Conservation (phyloP, 176 grass and related monocot species). For the Luzula sylvatica region DNA sequence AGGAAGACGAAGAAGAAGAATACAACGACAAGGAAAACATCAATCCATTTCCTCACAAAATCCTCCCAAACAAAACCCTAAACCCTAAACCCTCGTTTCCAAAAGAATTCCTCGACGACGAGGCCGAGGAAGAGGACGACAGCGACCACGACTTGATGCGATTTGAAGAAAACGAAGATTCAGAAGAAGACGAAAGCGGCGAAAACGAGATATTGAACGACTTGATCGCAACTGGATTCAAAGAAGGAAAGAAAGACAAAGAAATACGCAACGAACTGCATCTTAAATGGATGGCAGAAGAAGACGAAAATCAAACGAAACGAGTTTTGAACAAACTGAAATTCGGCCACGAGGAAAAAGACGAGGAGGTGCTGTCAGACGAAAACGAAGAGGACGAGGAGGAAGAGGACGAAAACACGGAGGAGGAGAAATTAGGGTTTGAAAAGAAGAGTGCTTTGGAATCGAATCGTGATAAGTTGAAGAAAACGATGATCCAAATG, state of each 20-base stretch:
- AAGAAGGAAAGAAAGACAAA: constrained; percentile 64
- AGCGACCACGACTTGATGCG: constrained; percentile 84
- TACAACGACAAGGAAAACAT: constrained; percentile 68
- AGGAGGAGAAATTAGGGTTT: constrained; percentile 27
- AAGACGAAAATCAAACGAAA: constrained; percentile 68
- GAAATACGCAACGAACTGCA: constrained; percentile 74
- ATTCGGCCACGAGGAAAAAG: constrained; percentile 44
- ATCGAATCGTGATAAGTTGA: constrained; percentile 68
- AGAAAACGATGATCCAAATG: constrained; percentile 70
- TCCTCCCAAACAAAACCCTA: constrained; percentile 22
- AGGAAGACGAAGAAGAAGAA: constrained; percentile 53
- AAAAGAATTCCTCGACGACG: constrained; percentile 81
- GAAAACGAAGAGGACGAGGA: constrained; percentile 38
- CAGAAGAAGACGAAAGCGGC: constrained; percentile 52
- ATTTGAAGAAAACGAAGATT: constrained; percentile 60
- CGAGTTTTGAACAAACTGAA: constrained; percentile 73
- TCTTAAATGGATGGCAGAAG: constrained; percentile 84
- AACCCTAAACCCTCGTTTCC: constrained; percentile 24
- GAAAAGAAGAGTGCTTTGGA: constrained; percentile 31
- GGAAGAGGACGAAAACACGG: constrained; percentile 33
- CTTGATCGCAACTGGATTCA: constrained; percentile 69
- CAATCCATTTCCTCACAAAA: constrained; percentile 23
- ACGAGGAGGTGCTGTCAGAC: constrained; percentile 39
- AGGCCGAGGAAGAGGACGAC: constrained; percentile 98
- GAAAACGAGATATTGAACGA: constrained; percentile 72